Conservation (phyloP, 2,329 filamentous ascomycete genomes). For the Apiospora kogelbergensis region DNA sequence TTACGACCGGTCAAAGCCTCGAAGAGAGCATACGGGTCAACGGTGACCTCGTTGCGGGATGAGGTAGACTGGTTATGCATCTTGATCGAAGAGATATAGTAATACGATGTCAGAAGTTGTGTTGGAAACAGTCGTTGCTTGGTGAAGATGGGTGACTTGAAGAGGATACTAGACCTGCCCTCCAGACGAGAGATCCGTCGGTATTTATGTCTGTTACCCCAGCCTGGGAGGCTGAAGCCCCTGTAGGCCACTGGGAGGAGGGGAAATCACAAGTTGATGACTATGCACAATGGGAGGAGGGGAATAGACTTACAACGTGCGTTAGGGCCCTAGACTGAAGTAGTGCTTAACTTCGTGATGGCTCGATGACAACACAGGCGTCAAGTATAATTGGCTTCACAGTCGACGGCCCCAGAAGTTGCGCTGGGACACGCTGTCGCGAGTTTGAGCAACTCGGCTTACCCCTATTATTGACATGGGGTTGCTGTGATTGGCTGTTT, state of each 20-base stretch:
- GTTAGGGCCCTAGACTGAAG: background rate
- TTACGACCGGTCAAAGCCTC: slow-evolving; percentile 38
- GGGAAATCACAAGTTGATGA: slow-evolving; percentile 10
- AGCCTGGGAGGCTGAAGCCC: background rate
- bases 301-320: slow-evolving; percentile 1
- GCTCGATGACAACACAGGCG: background rate
- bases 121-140: background rate
- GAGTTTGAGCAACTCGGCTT: background rate
- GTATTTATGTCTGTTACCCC: slow-evolving; percentile 2
- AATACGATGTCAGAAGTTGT: background rate
- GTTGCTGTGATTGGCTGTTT: background rate
- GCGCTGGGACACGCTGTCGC: background rate
- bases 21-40: slow-evolving; percentile 38
- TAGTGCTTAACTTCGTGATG: background rate
- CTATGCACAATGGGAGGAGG: background rate
- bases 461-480: background rate
- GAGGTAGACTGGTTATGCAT: slow-evolving; percentile 9
- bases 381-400: background rate
- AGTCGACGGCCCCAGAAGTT: background rate
- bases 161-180: background rate
- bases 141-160: background rate
- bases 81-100: background rate
- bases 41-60: slow-evolving; percentile 17
- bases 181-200: background rate
- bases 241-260: background rate